These are phyloP conservation scores for Capsicum pubescens DNA, from an alignment of 257 asterid genomes.

Conservation along the genomic window DNA sequence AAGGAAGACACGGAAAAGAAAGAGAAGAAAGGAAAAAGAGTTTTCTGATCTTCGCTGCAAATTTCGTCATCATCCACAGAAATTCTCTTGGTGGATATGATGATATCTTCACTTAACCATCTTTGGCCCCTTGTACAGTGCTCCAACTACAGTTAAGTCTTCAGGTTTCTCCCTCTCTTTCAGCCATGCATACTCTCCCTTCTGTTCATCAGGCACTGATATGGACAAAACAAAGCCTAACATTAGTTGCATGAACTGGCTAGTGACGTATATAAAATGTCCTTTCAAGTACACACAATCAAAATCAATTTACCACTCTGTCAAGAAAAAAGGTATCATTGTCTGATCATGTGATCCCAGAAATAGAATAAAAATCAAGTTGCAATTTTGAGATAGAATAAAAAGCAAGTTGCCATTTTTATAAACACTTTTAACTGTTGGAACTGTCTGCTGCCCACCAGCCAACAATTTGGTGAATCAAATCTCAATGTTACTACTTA, in stretches of 20 bases:
- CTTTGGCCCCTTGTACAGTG: slow-evolving; percentile 68
- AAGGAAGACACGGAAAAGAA: background rate
- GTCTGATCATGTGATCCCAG: slow-evolving; percentile 15
- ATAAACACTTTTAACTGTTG: background rate
- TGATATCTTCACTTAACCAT: slow-evolving; percentile 47
- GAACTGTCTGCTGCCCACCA: background rate
- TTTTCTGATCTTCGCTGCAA: background rate
- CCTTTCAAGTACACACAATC: slow-evolving; percentile 9
- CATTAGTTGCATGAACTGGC: background rate
- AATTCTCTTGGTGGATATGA: background rate
- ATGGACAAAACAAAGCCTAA: background rate
- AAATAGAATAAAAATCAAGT: slow-evolving; percentile 1
- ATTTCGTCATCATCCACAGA: background rate
- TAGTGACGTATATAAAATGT: background rate
- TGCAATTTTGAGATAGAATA: background rate
- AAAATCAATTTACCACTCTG: background rate
- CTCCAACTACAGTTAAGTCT: slow-evolving; percentile 60
- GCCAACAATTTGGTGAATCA: slow-evolving; percentile 16
- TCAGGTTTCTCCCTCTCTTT: slow-evolving; percentile 77
- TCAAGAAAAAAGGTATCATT: background rate
- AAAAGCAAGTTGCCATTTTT: slow-evolving; percentile 15
- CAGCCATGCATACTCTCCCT: slow-evolving; percentile 71
- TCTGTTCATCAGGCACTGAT: slow-evolving; percentile 42
- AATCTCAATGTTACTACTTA: background rate
- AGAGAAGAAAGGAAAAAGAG: background rate